Evolutionary conservation across 495 filamentous ascomycete genomes (phyloP), one percentile per base, ranked within the genome.

Genomic region (Umbilicaria muhlenbergii): DNA sequence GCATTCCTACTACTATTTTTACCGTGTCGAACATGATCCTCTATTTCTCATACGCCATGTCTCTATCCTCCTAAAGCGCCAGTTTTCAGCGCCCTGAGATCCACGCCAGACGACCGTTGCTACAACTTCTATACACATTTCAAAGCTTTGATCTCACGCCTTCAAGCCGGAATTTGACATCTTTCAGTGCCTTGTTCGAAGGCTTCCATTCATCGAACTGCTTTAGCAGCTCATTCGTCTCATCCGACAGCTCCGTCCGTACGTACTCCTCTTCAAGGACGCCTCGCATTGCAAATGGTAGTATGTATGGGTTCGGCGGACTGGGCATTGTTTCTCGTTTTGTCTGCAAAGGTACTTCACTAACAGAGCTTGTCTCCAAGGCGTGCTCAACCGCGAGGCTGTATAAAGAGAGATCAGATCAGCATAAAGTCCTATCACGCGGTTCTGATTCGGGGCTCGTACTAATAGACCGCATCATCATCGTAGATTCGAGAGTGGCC

Each of bases 121-220:
- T 10, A 8, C 24, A 10, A 28, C 24, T 28, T 6, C 24, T 6
- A 28, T 28, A 28, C 21, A 24, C 1, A 28, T 28, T 59, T 55
- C 28, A 94, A 28, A 91, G 64, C 59, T 86, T 92, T 5, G 81
- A 87, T 50, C 84, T 69, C 37, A 98, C 88, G 7, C 82, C 88
- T 68, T 98, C 91, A 34, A 98, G 64, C 50, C 91, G 72, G 58
- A 92, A 98, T 57, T 91, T 94, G 32, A 98, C 91, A 66, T 98
- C 91, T 60, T 86, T 94, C 43, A 98, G 63, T 31, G 80, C 81
- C 65, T 96, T 98, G 10, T 72, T 91, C 0, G 68, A 68, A 7
- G 91, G 91, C 56, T 81, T 86, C 91, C 91, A 98, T 36, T 85
- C 77, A 57, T 98, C 87, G 60, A 95, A 98, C 53, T 93, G 80